Evolutionary conservation across 208 protist genomes (phyloP).

Genomic region (Endotrypanum monterogeii): DNA sequence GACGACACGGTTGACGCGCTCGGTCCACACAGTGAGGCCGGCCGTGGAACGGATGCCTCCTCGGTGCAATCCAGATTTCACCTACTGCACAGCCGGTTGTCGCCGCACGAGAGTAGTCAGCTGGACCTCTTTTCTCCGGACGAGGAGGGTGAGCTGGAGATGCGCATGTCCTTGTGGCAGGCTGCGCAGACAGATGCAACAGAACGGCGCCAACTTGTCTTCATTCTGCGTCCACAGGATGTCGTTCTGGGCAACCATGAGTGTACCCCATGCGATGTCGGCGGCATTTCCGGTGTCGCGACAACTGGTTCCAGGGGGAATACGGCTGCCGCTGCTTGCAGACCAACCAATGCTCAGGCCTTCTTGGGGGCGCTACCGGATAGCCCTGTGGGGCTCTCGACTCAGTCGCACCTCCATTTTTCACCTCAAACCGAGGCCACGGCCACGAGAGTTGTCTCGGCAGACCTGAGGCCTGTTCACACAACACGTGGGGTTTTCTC

Average conservation of each 20-base stretch:
- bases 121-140: conserved; percentile 38
- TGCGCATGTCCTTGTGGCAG: conserved; percentile 32
- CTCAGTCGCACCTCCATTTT: not conserved
- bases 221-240: conserved; percentile 36
- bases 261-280: not conserved
- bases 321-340: too few relatives aligned
- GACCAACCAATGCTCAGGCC: not conserved
- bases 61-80: not conserved
- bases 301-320: not conserved
- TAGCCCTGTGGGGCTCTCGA: not conserved
- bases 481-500: not conserved
- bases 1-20: not conserved
- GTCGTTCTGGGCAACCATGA: conserved; percentile 27
- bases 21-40: not conserved
- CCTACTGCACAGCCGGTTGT: not conserved
- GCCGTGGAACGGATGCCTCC: not conserved
- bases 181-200: conserved; percentile 25
- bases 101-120: conserved; percentile 16
- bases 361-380: not conserved
- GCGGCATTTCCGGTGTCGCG: not conserved
- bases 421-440: not conserved
- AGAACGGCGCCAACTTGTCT: conserved; percentile 41
- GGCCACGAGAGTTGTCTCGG: not conserved
- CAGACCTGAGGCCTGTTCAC: not conserved
- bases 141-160: conserved; percentile 33